Evolutionary conservation across 129 eudicot genomes (phyloP).

Genomic region (Pseudognaphalium luteoalbum): DNA sequence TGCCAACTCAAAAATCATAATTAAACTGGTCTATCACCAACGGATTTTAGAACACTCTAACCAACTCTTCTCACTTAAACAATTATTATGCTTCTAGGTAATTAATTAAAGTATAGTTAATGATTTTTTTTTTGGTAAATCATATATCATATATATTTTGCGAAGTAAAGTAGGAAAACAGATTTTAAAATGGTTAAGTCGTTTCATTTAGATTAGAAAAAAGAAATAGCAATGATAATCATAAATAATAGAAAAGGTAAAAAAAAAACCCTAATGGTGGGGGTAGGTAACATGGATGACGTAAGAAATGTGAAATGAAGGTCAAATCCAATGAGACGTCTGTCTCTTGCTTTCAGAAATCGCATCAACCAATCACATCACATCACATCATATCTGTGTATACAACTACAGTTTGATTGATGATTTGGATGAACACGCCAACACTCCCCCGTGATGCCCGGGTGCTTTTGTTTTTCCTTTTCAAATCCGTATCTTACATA

Average conservation of each 20-base stretch:
- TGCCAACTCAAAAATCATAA: too few species aligned
- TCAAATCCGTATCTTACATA: not conserved
- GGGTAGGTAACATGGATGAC: conserved; percentile 28
- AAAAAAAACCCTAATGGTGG: not conserved
- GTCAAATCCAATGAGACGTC: conserved; percentile 29
- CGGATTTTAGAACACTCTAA: too few species aligned
- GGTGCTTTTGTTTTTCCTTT: conserved; percentile 19
- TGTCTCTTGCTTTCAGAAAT: conserved; percentile 15
- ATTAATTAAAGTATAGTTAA: too few species aligned
- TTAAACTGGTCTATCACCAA: too few species aligned
- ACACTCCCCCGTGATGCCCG: conserved; percentile 38
- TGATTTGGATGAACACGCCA: conserved; percentile 26
- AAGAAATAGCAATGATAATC: not conserved
- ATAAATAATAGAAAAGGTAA: not conserved
- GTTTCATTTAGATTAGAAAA: not conserved
- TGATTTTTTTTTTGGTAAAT: too few species aligned
- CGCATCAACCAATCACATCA: conserved; percentile 22
- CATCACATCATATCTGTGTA: not conserved
- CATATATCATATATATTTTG: too few species aligned
- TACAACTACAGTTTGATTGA: conserved; percentile 8
- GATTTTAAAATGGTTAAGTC: too few species aligned
- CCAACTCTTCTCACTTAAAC: too few species aligned
- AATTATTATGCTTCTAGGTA: too few species aligned
- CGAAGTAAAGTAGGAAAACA: too few species aligned
- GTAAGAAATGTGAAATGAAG: conserved; percentile 23